phyloP scores from a whole-genome alignment of 768 basidiomycete genomes.

The Boletus vermiculosoides region DNA sequence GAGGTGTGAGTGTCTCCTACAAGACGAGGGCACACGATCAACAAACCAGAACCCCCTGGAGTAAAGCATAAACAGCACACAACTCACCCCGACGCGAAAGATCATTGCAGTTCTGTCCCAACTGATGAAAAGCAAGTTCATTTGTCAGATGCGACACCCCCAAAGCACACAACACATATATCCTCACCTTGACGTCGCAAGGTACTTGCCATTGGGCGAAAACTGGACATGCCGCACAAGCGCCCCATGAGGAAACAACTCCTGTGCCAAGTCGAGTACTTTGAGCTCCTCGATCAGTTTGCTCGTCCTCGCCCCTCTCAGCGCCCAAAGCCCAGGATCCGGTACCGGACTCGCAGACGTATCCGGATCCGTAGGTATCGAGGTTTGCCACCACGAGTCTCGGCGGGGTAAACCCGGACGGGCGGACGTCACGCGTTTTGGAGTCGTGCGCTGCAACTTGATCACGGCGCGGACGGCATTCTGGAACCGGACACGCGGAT shows the following conservation, averaged over 20 bases:
- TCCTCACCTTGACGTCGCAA: conserved; percentile 52
- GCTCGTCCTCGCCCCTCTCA: conserved; percentile 40
- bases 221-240: conserved; percentile 56
- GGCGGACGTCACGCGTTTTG: conserved; percentile 20
- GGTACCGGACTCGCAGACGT: conserved; percentile 16
- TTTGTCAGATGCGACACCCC: not conserved
- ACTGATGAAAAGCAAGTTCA: conserved; percentile 20
- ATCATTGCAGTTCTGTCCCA: conserved; percentile 52
- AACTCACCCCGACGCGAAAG: conserved; percentile 44
- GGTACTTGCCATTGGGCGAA: conserved; percentile 52
- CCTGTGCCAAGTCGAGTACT: conserved; percentile 38
- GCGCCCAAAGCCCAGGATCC: conserved; percentile 20
- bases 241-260: conserved; percentile 42
- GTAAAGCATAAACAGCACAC: not conserved
- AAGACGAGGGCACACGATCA: not conserved
- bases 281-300: conserved; percentile 41
- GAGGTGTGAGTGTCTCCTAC: conserved; percentile 41
- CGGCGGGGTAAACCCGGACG: conserved; percentile 27
- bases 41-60: not conserved
- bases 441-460: conserved; percentile 35
- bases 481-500: conserved; percentile 36
- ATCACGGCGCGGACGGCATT: conserved; percentile 44
- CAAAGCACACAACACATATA: not conserved
- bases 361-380: not conserved
- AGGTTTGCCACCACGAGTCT: conserved; percentile 29